Conservation (phyloP, 495 filamentous ascomycete species). For the Pyronema domesticum region DNA sequence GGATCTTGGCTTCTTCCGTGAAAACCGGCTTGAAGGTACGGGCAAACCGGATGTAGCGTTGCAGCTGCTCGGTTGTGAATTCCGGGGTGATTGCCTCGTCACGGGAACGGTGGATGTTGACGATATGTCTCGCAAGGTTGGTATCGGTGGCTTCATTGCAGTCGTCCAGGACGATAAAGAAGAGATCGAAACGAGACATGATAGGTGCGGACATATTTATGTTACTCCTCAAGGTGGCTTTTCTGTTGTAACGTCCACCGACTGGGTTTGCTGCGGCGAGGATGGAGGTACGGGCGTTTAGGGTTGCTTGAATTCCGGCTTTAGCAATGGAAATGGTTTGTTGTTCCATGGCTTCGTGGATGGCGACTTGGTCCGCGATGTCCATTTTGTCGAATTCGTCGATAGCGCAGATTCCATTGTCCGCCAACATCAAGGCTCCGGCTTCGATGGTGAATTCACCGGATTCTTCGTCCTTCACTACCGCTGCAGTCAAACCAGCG, state of each 20-base stretch:
- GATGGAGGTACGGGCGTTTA: conserved; percentile 88
- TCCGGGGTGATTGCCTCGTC: conserved; percentile 82
- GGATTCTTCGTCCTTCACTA: conserved; percentile 95
- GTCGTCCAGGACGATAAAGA: conserved; percentile 96
- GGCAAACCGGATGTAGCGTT: conserved; percentile 94
- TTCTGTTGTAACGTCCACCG: conserved; percentile 89
- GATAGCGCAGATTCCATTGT: conserved; percentile 93
- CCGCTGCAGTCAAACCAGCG: conserved; percentile 90
- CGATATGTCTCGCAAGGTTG: conserved; percentile 83
- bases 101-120: conserved; percentile 78
- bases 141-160: conserved; percentile 84
- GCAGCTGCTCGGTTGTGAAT: conserved; percentile 89
- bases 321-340: conserved; percentile 99
- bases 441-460: conserved; percentile 98
- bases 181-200: conserved; percentile 97
- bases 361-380: conserved; percentile 89
- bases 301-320: conserved; percentile 92
- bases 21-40: conserved; percentile 89
- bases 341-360: conserved; percentile 99
- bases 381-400: conserved; percentile 99
- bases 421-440: conserved; percentile 92
- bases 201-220: conserved; percentile 98
- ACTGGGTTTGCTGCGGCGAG: conserved; percentile 94
- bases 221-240: conserved; percentile 78
- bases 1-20: conserved; percentile 62